Evolutionary conservation across 2,329 filamentous ascomycete genomes (phyloP).

Genomic region (Epichloe gansuensis): DNA sequence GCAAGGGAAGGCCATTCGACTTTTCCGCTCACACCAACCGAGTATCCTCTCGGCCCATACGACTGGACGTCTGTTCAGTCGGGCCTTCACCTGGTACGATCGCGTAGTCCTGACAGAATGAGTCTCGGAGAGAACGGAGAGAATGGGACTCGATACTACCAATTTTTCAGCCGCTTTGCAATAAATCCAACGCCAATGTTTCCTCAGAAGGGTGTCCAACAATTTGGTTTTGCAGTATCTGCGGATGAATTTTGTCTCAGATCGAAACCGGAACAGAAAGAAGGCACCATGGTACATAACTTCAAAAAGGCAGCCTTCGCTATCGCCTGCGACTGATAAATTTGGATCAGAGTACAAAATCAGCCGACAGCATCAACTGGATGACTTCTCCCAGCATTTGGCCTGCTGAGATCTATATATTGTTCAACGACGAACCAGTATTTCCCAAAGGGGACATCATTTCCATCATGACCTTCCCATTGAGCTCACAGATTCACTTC

Average conservation of each 20-base stretch:
- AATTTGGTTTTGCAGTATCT: slow-evolving; percentile 34
- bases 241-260: slow-evolving; percentile 18
- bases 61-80: slow-evolving; percentile 29
- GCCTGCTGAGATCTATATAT: slow-evolving; percentile 58
- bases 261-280: slow-evolving; percentile 19
- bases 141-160: slow-evolving; percentile 35
- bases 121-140: slow-evolving; percentile 11
- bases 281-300: neutral
- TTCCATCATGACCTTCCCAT: slow-evolving; percentile 65
- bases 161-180: slow-evolving; percentile 41
- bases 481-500: slow-evolving; percentile 55
- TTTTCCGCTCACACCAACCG: slow-evolving; percentile 12
- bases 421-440: slow-evolving; percentile 50
- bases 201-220: slow-evolving; percentile 26
- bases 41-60: slow-evolving; percentile 30
- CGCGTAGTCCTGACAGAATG: slow-evolving; percentile 36
- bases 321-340: slow-evolving; percentile 59
- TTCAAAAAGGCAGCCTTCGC: slow-evolving; percentile 30
- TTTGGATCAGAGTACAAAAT: slow-evolving; percentile 23
- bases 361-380: slow-evolving; percentile 38
- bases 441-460: slow-evolving; percentile 54
- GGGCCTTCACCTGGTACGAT: slow-evolving; percentile 33
- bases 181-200: slow-evolving; percentile 30
- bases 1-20: slow-evolving; percentile 1
- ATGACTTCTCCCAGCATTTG: slow-evolving; percentile 50